A percentile compares a stretch with the other conserved stretches of the same genome.
phyloP scores from a whole-genome alignment of 2,329 filamentous ascomycete species.

The Penicillium corylophilum region DNA sequence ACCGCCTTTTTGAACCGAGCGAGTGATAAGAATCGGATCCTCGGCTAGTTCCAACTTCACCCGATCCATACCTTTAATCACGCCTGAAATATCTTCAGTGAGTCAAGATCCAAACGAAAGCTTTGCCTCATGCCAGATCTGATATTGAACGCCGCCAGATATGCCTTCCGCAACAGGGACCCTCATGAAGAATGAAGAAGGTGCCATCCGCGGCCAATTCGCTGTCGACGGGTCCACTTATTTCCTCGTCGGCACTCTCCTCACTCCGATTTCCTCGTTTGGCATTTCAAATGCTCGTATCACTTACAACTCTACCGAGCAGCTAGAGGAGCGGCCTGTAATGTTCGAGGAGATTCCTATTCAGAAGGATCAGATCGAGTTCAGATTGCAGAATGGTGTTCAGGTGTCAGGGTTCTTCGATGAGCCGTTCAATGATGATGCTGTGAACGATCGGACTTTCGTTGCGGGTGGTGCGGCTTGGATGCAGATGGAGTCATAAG shows the following conservation, averaged over 20 bases:
- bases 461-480: background rate
- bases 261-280: background rate
- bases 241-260: background rate
- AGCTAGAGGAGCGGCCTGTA: background rate
- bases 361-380: background rate
- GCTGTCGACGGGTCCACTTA: background rate
- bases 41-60: background rate
- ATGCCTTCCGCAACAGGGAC: background rate
- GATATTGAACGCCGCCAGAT: background rate
- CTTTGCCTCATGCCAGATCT: too few species aligned
- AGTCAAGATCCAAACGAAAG: too few species aligned
- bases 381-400: background rate
- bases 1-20: background rate
- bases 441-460: background rate
- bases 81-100: background rate
- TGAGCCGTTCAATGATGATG: background rate
- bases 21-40: background rate
- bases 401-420: background rate
- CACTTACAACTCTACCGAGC: background rate
- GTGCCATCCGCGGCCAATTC: background rate
- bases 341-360: background rate
- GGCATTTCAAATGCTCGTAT: background rate
- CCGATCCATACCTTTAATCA: background rate
- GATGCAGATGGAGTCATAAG: background rate
- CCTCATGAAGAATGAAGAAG: background rate